Evolutionary conservation across 169 alveolate species (phyloP).

Genomic region (Plasmodium malariae): DNA sequence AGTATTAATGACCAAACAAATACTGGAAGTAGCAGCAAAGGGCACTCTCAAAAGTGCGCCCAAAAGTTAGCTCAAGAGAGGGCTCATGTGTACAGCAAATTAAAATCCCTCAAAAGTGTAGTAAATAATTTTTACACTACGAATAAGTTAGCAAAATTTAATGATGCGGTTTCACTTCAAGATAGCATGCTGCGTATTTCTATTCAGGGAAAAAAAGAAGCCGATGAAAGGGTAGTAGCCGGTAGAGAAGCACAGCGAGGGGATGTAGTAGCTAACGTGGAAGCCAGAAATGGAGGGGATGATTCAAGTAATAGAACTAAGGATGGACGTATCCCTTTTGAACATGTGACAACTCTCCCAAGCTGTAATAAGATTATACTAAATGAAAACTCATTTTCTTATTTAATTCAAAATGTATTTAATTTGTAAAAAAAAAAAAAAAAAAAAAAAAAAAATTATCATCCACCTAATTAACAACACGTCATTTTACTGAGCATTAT

Average conservation of each 20-base stretch:
- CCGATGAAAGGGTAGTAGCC: no score
- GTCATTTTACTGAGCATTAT: no score
- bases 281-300: no score
- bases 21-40: not conserved
- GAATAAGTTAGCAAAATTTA: not conserved
- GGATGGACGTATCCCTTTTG: no score
- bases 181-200: constrained; percentile 26
- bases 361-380: constrained; percentile 21
- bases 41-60: not conserved
- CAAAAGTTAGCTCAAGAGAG: no score
- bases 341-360: not conserved
- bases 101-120: constrained; percentile 8
- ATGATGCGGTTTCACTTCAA: not conserved
- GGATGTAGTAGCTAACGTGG: no score
- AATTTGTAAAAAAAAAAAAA: constrained; percentile 11
- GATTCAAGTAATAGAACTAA: no score
- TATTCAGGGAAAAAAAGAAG: not conserved
- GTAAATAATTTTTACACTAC: constrained; percentile 18
- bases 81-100: constrained; percentile 4
- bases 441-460: not conserved
- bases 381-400: constrained; percentile 23
- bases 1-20: not conserved
- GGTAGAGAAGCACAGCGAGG: no score
- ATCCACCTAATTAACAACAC: no score
- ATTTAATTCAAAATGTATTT: constrained; percentile 49